A percentile compares a stretch with the other conserved stretches of the same genome.
Evolutionary conservation across 768 basidiomycete genomes (phyloP).

Genomic region (Tylopilus sp.): DNA sequence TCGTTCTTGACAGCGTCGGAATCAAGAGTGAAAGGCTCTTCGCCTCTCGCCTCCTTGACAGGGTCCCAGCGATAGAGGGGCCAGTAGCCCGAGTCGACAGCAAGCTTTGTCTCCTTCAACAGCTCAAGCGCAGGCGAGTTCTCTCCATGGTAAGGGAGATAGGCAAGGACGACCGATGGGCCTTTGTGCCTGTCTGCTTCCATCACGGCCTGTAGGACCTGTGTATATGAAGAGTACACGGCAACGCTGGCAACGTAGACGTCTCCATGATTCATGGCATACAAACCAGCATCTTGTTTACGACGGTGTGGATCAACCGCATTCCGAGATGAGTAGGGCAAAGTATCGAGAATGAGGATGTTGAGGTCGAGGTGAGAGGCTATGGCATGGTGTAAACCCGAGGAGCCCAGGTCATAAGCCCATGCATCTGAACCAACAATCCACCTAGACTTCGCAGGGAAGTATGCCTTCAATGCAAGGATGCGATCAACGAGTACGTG

Average conservation of each 20-base stretch:
- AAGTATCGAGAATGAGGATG: conserved; percentile 90
- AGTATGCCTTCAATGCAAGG: conserved; percentile 55
- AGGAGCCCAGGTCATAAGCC: conserved; percentile 95
- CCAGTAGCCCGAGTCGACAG: conserved; percentile 96
- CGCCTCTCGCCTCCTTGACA: conserved; percentile 64
- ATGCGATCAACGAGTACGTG: conserved; percentile 52
- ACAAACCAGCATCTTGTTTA: conserved; percentile 95
- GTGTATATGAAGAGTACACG: conserved; percentile 92
- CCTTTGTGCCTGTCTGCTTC: conserved; percentile 91
- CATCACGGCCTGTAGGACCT: conserved; percentile 85
- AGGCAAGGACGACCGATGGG: conserved; percentile 89
- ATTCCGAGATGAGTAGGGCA: conserved; percentile 82
- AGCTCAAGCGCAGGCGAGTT: conserved; percentile 77
- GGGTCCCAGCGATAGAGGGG: conserved; percentile 98
- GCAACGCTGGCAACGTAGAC: conserved; percentile 96
- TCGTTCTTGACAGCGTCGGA: conserved; percentile 94
- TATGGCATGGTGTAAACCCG: conserved; percentile 92
- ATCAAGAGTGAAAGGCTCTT: conserved; percentile 90
- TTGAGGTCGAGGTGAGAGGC: conserved; percentile 91
- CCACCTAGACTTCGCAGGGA: conserved; percentile 79
- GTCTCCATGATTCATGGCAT: conserved; percentile 98
- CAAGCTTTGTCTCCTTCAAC: conserved; percentile 96
- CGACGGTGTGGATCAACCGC: conserved; percentile 66
- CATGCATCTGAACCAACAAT: conserved; percentile 98
- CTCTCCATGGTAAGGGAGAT: conserved; percentile 85